Conservation (phyloP, 2,329 filamentous ascomycete genomes). For the Trichophyton simii region DNA sequence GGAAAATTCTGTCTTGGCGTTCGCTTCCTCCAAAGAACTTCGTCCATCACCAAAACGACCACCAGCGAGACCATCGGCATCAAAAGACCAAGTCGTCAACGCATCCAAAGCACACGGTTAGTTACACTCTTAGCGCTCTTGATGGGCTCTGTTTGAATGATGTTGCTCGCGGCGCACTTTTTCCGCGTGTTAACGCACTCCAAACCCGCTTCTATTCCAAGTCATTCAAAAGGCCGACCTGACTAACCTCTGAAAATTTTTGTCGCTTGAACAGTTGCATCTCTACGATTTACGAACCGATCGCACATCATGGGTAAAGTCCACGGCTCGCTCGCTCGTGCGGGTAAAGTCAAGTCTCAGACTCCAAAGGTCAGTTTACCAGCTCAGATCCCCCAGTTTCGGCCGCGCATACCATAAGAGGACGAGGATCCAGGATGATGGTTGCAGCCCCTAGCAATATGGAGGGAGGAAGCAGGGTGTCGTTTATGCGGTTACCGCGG, state of each 20-base stretch:
- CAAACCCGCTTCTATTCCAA: background rate
- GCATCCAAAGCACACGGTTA: constrained; percentile 4
- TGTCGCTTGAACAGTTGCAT: constrained; percentile 2
- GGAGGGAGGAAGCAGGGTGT: background rate
- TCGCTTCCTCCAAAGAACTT: constrained; percentile 3
- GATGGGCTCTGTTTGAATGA: background rate
- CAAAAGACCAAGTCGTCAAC: constrained; percentile 3
- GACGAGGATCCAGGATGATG: background rate
- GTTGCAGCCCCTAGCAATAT: background rate
- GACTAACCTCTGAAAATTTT: background rate
- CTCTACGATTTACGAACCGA: constrained; percentile 9
- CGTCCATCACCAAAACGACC: background rate
- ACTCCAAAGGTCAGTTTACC: constrained; percentile 26
- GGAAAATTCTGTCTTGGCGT: background rate
- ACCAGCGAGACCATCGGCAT: constrained; percentile 1
- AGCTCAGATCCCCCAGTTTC: background rate
- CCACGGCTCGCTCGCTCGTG: constrained; percentile 77
- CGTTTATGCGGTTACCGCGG: background rate
- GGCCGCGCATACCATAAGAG: background rate
- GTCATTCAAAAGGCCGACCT: background rate
- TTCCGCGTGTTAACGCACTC: background rate
- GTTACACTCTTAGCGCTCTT: background rate
- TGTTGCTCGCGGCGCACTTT: background rate
- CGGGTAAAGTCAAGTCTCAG: constrained; percentile 96
- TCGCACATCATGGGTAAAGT: constrained; percentile 69